Evolutionary conservation across 345 rosid species (phyloP).

Genomic region (Melaleuca alternifolia): DNA sequence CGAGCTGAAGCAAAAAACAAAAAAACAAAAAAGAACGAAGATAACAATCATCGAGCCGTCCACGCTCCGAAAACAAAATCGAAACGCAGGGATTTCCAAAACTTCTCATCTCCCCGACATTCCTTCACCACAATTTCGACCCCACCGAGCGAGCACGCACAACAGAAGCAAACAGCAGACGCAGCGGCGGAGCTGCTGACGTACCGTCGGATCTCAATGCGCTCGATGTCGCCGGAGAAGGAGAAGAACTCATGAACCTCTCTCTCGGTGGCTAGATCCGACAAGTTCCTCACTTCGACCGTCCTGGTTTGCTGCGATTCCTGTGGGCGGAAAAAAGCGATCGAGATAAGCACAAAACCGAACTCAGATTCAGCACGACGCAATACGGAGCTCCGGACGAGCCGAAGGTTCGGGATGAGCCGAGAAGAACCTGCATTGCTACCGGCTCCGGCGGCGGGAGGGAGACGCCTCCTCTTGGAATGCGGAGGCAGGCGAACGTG

Average conservation of each 20-base stretch:
- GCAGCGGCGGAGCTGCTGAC: neutral
- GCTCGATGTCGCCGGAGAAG: slow-evolving; percentile 84
- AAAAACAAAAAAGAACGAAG: neutral
- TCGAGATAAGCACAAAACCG: neutral
- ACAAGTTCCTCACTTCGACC: slow-evolving; percentile 64
- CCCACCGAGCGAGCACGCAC: neutral
- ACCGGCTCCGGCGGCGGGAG: neutral
- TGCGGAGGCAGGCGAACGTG: neutral
- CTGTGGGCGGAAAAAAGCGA: neutral
- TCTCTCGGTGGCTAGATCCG: slow-evolving; percentile 96
- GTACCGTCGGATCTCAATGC: slow-evolving; percentile 51
- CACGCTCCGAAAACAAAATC: neutral
- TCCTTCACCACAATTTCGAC: neutral
- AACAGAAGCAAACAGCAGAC: neutral
- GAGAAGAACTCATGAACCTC: slow-evolving; percentile 99
- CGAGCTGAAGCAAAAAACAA: neutral
- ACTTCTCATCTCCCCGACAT: neutral
- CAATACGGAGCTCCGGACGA: neutral
- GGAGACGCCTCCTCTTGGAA: neutral
- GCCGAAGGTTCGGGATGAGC: neutral
- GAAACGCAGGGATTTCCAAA: neutral
- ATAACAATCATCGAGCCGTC: neutral
- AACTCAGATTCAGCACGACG: neutral
- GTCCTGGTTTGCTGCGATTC: slow-evolving; percentile 44
- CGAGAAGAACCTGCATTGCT: slow-evolving; percentile 2